phyloP scores from a whole-genome alignment of 805 yeast species.

The Candida orba region DNA sequence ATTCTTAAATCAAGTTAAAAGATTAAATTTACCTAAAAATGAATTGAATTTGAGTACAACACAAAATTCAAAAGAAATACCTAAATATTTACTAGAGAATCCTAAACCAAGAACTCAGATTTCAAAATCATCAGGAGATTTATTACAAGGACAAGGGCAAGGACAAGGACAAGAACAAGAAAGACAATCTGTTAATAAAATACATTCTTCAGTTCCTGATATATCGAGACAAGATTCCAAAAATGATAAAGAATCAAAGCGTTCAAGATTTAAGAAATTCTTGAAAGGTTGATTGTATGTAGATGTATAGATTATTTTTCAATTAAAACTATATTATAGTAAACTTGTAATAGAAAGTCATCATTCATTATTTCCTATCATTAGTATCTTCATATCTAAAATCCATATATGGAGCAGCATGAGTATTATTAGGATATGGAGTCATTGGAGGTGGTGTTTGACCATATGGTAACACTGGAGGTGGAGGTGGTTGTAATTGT shows the following conservation, averaged over 20 bases:
- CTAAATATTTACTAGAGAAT: constrained; percentile 18
- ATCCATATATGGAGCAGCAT: no score
- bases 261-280: constrained; percentile 39
- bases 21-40: constrained; percentile 29
- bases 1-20: constrained; percentile 32
- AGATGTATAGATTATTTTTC: no score
- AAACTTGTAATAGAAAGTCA: no score
- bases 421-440: no score
- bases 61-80: constrained; percentile 32
- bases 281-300: constrained; percentile 25
- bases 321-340: no score
- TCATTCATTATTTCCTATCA: no score
- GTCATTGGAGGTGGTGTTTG: no score
- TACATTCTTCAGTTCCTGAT: neutral
- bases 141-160: neutral
- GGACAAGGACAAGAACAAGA: no score
- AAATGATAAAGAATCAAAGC: constrained; percentile 38
- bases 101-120: constrained; percentile 7
- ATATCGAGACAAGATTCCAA: constrained; percentile 10
- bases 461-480: no score
- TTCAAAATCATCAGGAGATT: constrained; percentile 8
- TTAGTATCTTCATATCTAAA: no score
- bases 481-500: no score
- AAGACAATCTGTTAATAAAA: neutral
- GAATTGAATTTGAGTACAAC: constrained; percentile 35